A percentile compares a stretch with the other conserved stretches of the same genome.
Conservation (phyloP, 2,329 filamentous ascomycete species). For the Byssochlamys sp. region DNA sequence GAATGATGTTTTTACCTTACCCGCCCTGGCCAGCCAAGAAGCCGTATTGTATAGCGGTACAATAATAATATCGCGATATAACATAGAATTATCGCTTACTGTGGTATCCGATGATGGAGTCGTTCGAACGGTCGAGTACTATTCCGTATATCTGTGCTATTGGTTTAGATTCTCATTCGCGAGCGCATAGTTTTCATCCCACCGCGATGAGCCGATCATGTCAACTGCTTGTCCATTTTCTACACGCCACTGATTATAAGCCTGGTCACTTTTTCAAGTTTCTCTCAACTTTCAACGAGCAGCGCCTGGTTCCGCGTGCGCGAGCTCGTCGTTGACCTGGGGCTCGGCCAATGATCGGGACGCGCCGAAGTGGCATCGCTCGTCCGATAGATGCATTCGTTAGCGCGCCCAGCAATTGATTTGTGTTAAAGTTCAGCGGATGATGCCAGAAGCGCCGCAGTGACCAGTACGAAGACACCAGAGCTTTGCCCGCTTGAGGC, state of each 20-base stretch:
- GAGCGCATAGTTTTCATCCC: background rate
- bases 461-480: background rate
- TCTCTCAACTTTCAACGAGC: background rate
- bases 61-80: background rate
- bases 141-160: background rate
- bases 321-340: background rate
- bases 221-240: background rate
- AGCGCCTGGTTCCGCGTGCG: background rate
- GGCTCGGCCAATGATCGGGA: background rate
- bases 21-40: background rate
- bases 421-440: background rate
- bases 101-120: background rate
- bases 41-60: background rate
- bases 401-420: background rate
- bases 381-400: background rate
- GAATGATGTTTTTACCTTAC: background rate
- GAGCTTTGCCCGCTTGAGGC: background rate
- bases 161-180: background rate
- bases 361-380: background rate
- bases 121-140: background rate
- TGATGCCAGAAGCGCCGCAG: background rate
- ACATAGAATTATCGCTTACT: background rate
- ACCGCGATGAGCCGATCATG: background rate
- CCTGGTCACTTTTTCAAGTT: background rate
- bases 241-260: background rate